These are phyloP conservation scores for Theileria sp. DNA, from an alignment of 169 alveolate genomes.

Conservation along the genomic window DNA sequence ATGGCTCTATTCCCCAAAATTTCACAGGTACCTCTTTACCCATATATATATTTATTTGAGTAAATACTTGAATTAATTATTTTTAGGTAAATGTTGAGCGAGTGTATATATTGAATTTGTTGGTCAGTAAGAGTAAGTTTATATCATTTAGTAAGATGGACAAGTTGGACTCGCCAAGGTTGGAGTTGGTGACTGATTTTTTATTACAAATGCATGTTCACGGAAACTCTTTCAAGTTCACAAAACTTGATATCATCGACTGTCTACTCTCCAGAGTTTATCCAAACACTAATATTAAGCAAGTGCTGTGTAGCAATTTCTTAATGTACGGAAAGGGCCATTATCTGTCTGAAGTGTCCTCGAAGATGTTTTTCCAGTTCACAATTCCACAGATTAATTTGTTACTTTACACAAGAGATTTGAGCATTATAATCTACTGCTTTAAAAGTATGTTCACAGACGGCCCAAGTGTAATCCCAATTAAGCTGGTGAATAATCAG, in stretches of 20 bases:
- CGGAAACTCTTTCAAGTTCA: conserved; percentile 39
- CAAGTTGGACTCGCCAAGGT: conserved; percentile 57
- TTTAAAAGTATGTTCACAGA: conserved; percentile 48
- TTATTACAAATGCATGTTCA: conserved; percentile 45
- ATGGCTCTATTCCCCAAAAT: conserved; percentile 52
- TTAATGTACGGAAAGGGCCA: conserved; percentile 58
- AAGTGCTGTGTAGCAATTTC: conserved; percentile 45
- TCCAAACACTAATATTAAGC: conserved; percentile 46
- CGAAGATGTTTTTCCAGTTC: conserved; percentile 53
- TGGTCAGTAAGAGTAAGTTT: conserved; percentile 60
- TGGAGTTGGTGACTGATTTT: conserved; percentile 69
- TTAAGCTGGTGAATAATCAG: conserved; percentile 3
- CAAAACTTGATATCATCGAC: conserved; percentile 48
- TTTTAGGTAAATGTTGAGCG: conserved; percentile 22
- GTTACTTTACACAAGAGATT: conserved; percentile 55
- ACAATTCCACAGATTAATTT: conserved; percentile 52
- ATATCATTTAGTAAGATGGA: conserved; percentile 66
- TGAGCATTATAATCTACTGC: conserved; percentile 48
- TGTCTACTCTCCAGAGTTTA: conserved; percentile 60
- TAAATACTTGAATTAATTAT: too few species aligned
- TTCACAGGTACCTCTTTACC: neutral
- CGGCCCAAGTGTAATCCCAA: conserved; percentile 51
- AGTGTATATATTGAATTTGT: conserved; percentile 39
- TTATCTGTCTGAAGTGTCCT: conserved; percentile 38
- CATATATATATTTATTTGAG: neutral